These are phyloP conservation scores for Candida tetrigidarum DNA, from an alignment of 1,139 yeast genomes.

Conservation along the genomic window DNA sequence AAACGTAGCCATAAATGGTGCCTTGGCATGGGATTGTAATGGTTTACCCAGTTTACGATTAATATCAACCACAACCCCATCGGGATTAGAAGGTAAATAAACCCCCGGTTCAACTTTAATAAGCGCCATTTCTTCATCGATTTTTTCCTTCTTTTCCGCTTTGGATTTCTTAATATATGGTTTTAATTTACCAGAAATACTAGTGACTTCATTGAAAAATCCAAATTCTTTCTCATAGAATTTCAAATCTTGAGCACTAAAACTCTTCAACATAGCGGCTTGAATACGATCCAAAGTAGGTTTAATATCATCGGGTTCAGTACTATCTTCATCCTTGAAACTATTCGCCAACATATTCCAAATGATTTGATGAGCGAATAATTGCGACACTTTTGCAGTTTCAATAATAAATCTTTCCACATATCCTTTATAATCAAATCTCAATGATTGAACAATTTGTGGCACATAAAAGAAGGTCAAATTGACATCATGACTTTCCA, in stretches of 20 bases:
- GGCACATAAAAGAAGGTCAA: slow-evolving; percentile 96
- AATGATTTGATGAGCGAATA: slow-evolving; percentile 96
- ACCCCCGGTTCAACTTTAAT: slow-evolving; percentile 83
- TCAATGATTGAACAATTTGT: slow-evolving; percentile 90
- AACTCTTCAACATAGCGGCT: slow-evolving; percentile 63
- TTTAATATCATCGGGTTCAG: slow-evolving; percentile 79
- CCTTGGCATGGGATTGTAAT: slow-evolving; percentile 98
- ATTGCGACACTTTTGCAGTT: slow-evolving; percentile 87
- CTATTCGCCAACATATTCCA: slow-evolving; percentile 98
- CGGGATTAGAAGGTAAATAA: slow-evolving; percentile 95
- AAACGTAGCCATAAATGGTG: slow-evolving; percentile 98
- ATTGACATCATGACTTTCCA: slow-evolving; percentile 87
- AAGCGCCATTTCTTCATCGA: slow-evolving; percentile 92
- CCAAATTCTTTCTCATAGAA: slow-evolving; percentile 85
- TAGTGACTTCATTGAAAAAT: slow-evolving; percentile 90
- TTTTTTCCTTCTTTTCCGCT: slow-evolving; percentile 95
- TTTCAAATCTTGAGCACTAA: slow-evolving; percentile 59
- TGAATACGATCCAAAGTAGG: slow-evolving; percentile 82
- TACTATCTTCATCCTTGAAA: slow-evolving; percentile 85
- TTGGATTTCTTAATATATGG: slow-evolving; percentile 93
- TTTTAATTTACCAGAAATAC: slow-evolving; percentile 90
- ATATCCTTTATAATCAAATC: slow-evolving; percentile 83
- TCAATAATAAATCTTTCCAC: slow-evolving; percentile 89
- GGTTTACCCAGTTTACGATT: slow-evolving; percentile 94
- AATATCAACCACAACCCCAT: slow-evolving; percentile 90